Evolutionary conservation across 768 basidiomycete genomes (phyloP).

Genomic region (Lanmaoa rubissima): DNA sequence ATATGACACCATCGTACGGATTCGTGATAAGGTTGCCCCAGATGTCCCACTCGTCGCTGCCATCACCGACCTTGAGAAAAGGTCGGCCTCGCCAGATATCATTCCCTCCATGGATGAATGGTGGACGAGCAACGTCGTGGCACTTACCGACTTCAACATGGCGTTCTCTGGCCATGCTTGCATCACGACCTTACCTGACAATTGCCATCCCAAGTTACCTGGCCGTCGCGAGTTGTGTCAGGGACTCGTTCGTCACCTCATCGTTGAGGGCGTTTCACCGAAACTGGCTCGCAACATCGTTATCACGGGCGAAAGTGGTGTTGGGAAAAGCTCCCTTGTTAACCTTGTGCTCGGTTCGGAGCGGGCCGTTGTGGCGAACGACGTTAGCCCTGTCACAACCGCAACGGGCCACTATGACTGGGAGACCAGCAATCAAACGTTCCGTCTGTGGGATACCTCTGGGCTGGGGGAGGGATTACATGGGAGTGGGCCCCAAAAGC

Average conservation of each 20-base stretch:
- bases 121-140: constrained; percentile 35
- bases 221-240: constrained; percentile 21
- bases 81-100: constrained; percentile 14
- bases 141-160: constrained; percentile 33
- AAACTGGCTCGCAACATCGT: constrained; percentile 24
- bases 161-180: constrained; percentile 28
- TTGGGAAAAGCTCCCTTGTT: constrained; percentile 30
- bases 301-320: constrained; percentile 27
- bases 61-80: constrained; percentile 35
- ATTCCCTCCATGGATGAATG: constrained; percentile 35
- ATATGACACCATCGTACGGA: constrained; percentile 21
- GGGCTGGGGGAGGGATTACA: constrained; percentile 27
- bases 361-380: constrained; percentile 15
- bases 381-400: constrained; percentile 19
- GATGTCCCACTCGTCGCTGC: constrained; percentile 25
- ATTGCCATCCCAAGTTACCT: constrained; percentile 20
- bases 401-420: constrained; percentile 10
- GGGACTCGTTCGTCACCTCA: constrained; percentile 11
- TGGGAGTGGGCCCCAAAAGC: constrained; percentile 17
- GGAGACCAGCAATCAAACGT: constrained; percentile 8
- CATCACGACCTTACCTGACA: constrained; percentile 20
- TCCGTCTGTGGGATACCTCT: constrained; percentile 31
- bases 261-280: constrained; percentile 19
- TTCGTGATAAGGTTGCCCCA: constrained; percentile 19
- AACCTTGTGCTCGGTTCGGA: constrained; percentile 27